phyloP scores from a whole-genome alignment of 345 rosid species.

The Durio zibethinus region DNA sequence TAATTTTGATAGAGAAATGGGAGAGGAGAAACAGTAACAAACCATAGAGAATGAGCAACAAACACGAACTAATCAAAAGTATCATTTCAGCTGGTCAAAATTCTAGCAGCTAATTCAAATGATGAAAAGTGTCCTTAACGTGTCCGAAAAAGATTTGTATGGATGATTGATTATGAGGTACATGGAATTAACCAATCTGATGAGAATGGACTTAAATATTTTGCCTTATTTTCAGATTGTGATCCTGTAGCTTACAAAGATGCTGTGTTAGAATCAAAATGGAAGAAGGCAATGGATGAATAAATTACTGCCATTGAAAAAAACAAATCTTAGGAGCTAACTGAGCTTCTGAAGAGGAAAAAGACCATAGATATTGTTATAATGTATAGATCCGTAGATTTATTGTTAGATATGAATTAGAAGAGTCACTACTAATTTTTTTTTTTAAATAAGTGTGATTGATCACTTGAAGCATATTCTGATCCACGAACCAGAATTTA shows the following conservation, averaged over 20 bases:
- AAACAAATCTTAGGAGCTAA: background rate
- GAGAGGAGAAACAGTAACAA: too few relatives aligned
- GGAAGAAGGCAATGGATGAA: conserved; percentile 3
- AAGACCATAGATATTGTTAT: too few relatives aligned
- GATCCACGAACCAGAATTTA: too few relatives aligned
- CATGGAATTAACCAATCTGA: background rate
- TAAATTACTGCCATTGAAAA: background rate
- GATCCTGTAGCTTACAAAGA: background rate
- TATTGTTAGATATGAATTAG: too few relatives aligned
- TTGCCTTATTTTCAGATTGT: background rate
- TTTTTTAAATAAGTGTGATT: too few relatives aligned
- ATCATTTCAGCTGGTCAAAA: background rate
- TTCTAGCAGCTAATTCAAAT: background rate
- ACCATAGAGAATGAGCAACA: background rate
- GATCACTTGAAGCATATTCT: too few relatives aligned
- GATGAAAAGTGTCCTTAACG: background rate
- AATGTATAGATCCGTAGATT: too few relatives aligned
- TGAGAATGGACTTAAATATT: too few relatives aligned
- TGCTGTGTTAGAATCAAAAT: background rate
- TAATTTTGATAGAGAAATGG: too few relatives aligned
- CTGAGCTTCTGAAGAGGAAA: background rate
- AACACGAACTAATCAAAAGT: too few relatives aligned
- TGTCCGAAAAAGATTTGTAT: background rate
- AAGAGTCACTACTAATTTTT: too few relatives aligned
- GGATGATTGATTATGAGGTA: conserved; percentile 8